Evolutionary conservation across 2,329 filamentous ascomycete species (phyloP).

Genomic region (Calonectria multiphialidica): DNA sequence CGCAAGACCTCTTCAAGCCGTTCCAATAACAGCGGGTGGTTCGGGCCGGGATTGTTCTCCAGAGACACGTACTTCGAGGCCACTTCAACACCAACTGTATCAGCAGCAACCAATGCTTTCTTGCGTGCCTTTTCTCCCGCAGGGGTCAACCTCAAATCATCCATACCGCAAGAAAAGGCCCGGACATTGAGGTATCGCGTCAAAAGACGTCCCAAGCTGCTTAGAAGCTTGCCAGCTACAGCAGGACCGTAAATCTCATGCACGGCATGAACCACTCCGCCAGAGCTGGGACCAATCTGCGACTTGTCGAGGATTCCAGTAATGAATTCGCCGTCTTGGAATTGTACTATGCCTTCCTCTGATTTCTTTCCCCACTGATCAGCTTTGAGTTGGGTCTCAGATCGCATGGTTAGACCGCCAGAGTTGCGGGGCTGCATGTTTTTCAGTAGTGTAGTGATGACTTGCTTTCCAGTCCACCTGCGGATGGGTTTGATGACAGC

Average conservation of each 20-base stretch:
- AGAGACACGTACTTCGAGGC: conserved; percentile 92
- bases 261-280: conserved; percentile 90
- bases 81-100: conserved; percentile 79
- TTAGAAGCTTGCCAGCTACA: conserved; percentile 87
- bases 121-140: conserved; percentile 80
- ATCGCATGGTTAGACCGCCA: conserved; percentile 82
- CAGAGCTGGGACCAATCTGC: conserved; percentile 88
- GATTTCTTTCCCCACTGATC: conserved; percentile 81
- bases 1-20: conserved; percentile 91
- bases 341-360: conserved; percentile 85
- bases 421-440: conserved; percentile 87
- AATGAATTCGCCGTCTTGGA: conserved; percentile 89
- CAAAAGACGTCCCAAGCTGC: conserved; percentile 88
- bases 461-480: conserved; percentile 96
- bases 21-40: conserved; percentile 78
- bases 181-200: conserved; percentile 93
- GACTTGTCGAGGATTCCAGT: conserved; percentile 95
- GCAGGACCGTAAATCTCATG: conserved; percentile 94
- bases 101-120: conserved; percentile 75
- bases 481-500: conserved; percentile 84
- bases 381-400: conserved; percentile 82
- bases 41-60: conserved; percentile 71
- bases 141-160: conserved; percentile 88
- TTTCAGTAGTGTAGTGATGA: conserved; percentile 91
- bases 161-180: conserved; percentile 97